Percentiles rank a stretch among this genome's conserved stretches.
Conservation (phyloP, 768 basidiomycete species). For the Suillus subluteus region DNA sequence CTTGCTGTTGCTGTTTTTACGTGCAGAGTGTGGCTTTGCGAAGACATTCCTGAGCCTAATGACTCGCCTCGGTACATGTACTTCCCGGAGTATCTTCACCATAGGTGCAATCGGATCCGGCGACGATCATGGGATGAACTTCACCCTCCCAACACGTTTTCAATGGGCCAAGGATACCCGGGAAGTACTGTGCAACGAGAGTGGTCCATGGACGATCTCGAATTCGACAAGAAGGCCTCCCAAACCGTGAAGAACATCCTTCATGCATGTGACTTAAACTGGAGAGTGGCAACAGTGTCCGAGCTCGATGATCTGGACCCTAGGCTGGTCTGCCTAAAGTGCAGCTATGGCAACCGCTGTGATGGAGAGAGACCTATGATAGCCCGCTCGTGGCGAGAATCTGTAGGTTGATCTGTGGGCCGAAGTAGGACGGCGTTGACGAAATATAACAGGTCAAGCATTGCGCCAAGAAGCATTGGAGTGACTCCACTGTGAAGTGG, state of each 20-base stretch:
- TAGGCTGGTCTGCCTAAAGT: conserved; percentile 13
- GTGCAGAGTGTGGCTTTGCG: background rate
- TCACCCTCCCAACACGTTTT: background rate
- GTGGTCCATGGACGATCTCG: conserved; percentile 9
- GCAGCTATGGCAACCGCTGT: conserved; percentile 9
- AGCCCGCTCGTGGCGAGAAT: conserved; percentile 14
- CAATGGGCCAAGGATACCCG: conserved; percentile 8
- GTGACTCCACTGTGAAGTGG: background rate
- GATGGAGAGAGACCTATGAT: conserved; percentile 14
- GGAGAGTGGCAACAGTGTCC: background rate
- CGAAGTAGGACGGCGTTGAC: background rate
- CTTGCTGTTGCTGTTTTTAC: conserved; percentile 22
- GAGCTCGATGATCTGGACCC: conserved; percentile 14
- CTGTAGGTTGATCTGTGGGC: conserved; percentile 7
- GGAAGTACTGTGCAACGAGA: conserved; percentile 3
- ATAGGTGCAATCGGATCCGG: conserved; percentile 12
- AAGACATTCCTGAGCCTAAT: background rate
- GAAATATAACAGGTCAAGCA: background rate
- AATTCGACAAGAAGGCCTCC: conserved; percentile 17
- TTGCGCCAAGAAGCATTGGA: conserved; percentile 1
- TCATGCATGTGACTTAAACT: conserved; percentile 13
- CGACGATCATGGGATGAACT: background rate
- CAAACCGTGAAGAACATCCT: conserved; percentile 12
- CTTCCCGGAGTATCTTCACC: conserved; percentile 11
- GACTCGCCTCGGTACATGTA: conserved; percentile 25